Base-by-base conservation (phyloP, 768 basidiomycete species). In the Collybiopsis confluens region DNA sequence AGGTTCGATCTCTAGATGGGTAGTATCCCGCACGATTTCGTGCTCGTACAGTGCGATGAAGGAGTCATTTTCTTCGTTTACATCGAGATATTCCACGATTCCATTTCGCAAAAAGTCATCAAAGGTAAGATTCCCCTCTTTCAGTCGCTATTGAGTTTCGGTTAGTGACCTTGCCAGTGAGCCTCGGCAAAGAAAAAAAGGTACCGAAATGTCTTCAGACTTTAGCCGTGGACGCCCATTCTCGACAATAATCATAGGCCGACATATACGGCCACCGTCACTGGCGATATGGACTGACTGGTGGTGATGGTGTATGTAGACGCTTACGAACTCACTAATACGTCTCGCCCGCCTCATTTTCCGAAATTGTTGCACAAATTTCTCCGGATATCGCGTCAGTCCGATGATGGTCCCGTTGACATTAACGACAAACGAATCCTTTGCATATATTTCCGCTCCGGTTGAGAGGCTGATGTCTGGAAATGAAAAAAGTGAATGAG, bases 1-100 rank as follows among this genome's bases (percentile, higher is more conserved):
- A 1, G 97, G 97, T 64, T 99, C 96, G 56, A 99, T 98, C 70
- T 98, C 97, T 30, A 98, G 83, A 71, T 99, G 96, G 0, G 97
- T 98, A 10, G 94, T 95, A 2, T 80, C 70, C 42, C 80, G 73
- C 21, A 83, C 81, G 62, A 98, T 92, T 67, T 93, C 83, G 27
- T 81, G 71, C 70, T 99, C 97, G 70, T 97, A 95, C 42, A 98
- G 78, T 1, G 97, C 94, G 60, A 99, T 96, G 67, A 88, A 88
- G 18, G 95, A 87, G 70, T 98, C 97, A 66, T 98, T 98, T 71
- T 99, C 97, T 70, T 99, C 97, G 67, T 99, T 99, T 51, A 98
- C 95, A 66, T 98, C 97, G 37, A 98, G 84, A 65, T 99, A 99
- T 68, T 99, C 97, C 55, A 98, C 92, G 13, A 99, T 80, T 27